These are phyloP conservation scores for Acacia acuminata DNA, from an alignment of 306 rosid species.

Conservation along the genomic window DNA sequence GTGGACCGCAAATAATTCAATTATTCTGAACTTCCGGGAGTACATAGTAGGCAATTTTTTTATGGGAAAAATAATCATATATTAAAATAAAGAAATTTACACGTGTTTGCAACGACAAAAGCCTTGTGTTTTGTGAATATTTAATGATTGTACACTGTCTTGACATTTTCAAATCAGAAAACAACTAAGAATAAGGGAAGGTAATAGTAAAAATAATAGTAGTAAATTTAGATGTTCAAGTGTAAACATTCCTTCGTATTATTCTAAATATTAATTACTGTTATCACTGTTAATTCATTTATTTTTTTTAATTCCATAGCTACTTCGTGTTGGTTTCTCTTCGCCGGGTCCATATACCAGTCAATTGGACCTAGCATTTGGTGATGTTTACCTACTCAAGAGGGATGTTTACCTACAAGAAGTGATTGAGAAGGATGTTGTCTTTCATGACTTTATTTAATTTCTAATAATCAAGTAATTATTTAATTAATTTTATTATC, in stretches of 20 bases:
- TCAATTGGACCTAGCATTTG: conserved; percentile 5
- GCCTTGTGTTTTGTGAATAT: neutral
- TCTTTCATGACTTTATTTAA: neutral
- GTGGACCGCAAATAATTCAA: conserved; percentile 1
- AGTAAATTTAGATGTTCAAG: neutral
- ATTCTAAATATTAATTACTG: neutral
- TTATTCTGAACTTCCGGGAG: neutral
- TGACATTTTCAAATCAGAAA: neutral
- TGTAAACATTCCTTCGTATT: neutral
- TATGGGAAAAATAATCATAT: neutral
- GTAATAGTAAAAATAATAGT: neutral
- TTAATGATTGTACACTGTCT: neutral
- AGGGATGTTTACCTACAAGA: neutral
- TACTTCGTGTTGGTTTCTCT: neutral
- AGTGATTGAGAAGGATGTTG: neutral
- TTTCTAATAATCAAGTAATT: neutral
- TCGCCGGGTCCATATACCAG: neutral
- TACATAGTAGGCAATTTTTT: neutral
- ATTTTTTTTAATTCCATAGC: neutral
- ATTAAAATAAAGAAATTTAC: neutral
- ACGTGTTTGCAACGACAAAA: neutral
- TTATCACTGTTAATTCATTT: neutral
- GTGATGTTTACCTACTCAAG: neutral
- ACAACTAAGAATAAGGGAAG: neutral
- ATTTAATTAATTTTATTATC: neutral